These are phyloP conservation scores for Verbascum thapsus DNA, from an alignment of 257 asterid species.

Conservation along the genomic window DNA sequence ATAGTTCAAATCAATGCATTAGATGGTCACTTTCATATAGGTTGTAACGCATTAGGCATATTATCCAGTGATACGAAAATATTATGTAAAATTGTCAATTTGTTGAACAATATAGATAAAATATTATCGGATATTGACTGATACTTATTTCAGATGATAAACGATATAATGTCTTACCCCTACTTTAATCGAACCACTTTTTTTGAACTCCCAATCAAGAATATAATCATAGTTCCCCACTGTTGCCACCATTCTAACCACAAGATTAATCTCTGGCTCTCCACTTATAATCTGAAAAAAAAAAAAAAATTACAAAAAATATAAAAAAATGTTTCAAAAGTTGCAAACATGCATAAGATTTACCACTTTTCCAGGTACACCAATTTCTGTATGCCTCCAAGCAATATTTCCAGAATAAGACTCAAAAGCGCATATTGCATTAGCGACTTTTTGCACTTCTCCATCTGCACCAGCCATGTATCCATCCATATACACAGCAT, in stretches of 20 bases:
- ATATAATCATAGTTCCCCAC: slow-evolving; percentile 75
- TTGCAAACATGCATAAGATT: not conserved
- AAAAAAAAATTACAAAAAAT: not conserved
- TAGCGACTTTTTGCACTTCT: slow-evolving; percentile 35
- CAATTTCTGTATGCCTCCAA: slow-evolving; percentile 81
- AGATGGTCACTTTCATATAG: no score
- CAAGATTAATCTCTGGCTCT: slow-evolving; percentile 53
- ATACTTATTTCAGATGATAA: not conserved
- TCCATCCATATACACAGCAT: slow-evolving; percentile 61
- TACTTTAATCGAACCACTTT: slow-evolving; percentile 64
- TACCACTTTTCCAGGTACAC: slow-evolving; percentile 67
- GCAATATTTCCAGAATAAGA: slow-evolving; percentile 50
- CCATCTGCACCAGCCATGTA: slow-evolving; percentile 64
- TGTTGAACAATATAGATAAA: no score
- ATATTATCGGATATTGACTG: no score
- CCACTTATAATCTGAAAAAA: slow-evolving; percentile 54
- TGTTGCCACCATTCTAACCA: slow-evolving; percentile 75
- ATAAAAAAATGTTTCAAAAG: not conserved
- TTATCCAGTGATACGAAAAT: no score
- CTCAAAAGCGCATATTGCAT: slow-evolving; percentile 65
- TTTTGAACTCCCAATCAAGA: slow-evolving; percentile 86
- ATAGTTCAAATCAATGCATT: no score
- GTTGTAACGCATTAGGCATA: no score
- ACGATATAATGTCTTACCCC: slow-evolving; percentile 44
- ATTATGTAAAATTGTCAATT: no score